Percentiles rank a stretch among this genome's conserved stretches.
Evolutionary conservation across 345 rosid genomes (phyloP).

Genomic region (Kandelia obovata): DNA sequence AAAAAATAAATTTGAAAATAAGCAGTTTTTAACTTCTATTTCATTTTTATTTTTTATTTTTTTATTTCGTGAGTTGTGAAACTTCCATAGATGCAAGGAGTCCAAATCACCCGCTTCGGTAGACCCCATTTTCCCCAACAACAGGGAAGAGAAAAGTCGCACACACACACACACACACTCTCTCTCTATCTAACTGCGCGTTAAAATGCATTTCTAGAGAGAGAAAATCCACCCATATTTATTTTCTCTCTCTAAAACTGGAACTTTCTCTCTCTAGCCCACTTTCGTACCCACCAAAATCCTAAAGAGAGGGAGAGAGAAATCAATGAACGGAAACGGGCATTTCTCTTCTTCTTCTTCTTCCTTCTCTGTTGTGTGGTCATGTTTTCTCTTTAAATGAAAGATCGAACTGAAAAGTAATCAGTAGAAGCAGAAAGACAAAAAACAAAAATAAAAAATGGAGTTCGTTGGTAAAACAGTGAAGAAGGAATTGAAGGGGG

Average conservation of each 20-base stretch:
- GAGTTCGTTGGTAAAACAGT: slow-evolving; percentile 66
- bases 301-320: slow-evolving; percentile 7
- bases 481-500: slow-evolving; percentile 50
- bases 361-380: background rate
- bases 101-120: slow-evolving; percentile 3
- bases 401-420: slow-evolving; percentile 3
- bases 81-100: background rate
- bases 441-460: slow-evolving; percentile 21
- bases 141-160: background rate
- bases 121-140: background rate
- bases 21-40: no score
- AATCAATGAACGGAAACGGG: background rate
- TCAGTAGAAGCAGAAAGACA: background rate
- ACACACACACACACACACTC: background rate
- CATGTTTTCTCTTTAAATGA: no score
- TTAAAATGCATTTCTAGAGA: slow-evolving; percentile 20
- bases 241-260: background rate
- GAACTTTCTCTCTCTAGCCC: slow-evolving; percentile 5
- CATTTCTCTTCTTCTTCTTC: background rate
- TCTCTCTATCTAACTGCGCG: slow-evolving; percentile 17
- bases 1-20: no score
- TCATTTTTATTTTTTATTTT: no score
- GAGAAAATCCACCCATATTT: slow-evolving; percentile 1
- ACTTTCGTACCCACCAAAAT: background rate
- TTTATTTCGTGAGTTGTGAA: background rate